phyloP scores from a whole-genome alignment of 306 rosid species.

The Quercus rubra region DNA sequence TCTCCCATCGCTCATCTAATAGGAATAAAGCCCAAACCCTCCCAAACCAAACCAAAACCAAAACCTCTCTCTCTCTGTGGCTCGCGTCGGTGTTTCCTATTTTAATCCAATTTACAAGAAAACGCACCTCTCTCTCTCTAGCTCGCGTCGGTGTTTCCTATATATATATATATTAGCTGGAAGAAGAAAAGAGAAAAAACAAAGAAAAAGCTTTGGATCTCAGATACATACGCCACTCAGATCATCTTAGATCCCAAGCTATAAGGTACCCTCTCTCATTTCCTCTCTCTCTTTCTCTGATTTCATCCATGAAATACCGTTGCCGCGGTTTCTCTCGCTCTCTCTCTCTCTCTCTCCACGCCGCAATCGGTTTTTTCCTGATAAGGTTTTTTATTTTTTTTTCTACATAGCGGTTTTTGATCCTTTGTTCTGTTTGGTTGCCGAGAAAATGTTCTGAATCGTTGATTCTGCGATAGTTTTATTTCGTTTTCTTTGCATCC shows the following conservation, averaged over 20 bases:
- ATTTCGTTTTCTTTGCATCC: not conserved
- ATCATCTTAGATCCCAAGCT: not conserved
- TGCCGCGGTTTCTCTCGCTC: not conserved
- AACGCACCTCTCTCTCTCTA: not conserved
- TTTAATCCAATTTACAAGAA: not conserved
- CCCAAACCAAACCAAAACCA: not conserved
- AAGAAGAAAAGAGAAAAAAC: not conserved
- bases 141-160: conserved; percentile 4
- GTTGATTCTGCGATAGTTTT: not conserved
- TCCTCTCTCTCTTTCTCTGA: not conserved
- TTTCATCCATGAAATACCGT: not conserved
- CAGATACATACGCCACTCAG: not conserved
- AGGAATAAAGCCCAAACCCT: not conserved
- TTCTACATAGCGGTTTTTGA: not conserved
- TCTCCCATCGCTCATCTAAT: not conserved
- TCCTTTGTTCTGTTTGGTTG: not conserved
- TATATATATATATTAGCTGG: not conserved
- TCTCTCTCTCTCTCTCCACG: not conserved
- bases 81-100: conserved; percentile 5
- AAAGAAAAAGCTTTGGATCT: conserved; percentile 1
- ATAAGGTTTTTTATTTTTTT: too few species aligned
- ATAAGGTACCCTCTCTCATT: not conserved
- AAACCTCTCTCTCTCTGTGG: not conserved
- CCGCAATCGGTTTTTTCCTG: not conserved
- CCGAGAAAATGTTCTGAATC: not conserved